Evolutionary conservation across 1,284 basidiomycete species (phyloP), one percentile per base, ranked within the genome.

Genomic region (Cronartium quercuum): DNA sequence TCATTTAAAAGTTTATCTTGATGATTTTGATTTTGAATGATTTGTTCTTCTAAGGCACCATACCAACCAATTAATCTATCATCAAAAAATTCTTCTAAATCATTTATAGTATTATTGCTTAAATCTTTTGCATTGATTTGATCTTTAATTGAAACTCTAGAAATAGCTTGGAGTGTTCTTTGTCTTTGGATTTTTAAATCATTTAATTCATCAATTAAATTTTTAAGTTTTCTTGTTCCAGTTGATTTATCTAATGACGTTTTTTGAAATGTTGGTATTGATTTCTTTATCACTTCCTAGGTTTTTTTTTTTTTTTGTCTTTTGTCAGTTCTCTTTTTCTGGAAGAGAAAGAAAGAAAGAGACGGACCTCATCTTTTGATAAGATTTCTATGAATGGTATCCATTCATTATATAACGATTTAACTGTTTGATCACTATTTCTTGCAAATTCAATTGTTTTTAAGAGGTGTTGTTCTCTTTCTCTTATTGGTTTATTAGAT

Each of bases 371-470:
- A 10, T 76, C 67, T 21, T 79, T 78, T 1, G 69, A 76, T 10
- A 96, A 84, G 76, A 90, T 86, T 21, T 82, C 82, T 66, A 94
- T 89, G 68, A 85, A 85, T n/a, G 85, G 84, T 78, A 89, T 88
- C 91, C 91, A 94, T 78, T 93, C 88, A 63, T 89, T 88, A 90
- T 91, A 96, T 81, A 94, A 93, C 73, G 85, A 82, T 40, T 88
- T 83, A 0, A 96, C 89, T 5, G 87, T 84, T 51, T 86, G 87
- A 80, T 96, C 92, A 78, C 90, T 92, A 41, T 85, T 85, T 0
- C 84, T 84, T 0, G 92, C 93, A 77, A 90, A 86, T 1, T 85
- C 84, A 12, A 96, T 84, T n/a, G 92, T 88, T 21, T 81, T 83
- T 13, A 88, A 86, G 79, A 92, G 93, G 71, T 88, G 86, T 68